Percentiles rank a stretch among this genome's conserved stretches.
These are phyloP conservation scores for Tremella yokohamensis DNA, from an alignment of 768 basidiomycete species.

Conservation along the genomic window DNA sequence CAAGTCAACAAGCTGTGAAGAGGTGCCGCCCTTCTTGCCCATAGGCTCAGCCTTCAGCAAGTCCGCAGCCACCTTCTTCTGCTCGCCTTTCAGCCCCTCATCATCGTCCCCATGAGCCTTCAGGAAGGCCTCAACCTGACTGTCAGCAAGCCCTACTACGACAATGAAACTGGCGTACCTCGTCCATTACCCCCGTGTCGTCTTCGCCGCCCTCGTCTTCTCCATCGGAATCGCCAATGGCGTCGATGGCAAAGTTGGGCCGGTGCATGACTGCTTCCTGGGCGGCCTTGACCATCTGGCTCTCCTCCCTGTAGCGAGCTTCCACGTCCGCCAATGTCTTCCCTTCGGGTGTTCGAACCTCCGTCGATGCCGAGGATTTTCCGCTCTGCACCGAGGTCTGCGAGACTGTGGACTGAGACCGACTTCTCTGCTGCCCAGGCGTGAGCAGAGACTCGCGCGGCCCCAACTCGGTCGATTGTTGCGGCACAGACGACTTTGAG, in stretches of 20 bases:
- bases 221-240: constrained; percentile 77
- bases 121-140: constrained; percentile 83
- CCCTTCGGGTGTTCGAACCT: constrained; percentile 52
- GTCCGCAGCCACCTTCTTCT: constrained; percentile 46
- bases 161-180: constrained; percentile 56
- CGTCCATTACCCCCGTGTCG: constrained; percentile 81
- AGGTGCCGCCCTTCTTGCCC: constrained; percentile 3
- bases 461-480: constrained; percentile 71
- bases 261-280: constrained; percentile 83
- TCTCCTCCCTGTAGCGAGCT: constrained; percentile 45
- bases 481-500: constrained; percentile 67
- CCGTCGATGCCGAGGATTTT: constrained; percentile 35
- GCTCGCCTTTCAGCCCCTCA: constrained; percentile 49
- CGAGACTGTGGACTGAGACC: constrained; percentile 52
- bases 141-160: background rate
- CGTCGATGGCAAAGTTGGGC: constrained; percentile 95
- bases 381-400: constrained; percentile 12
- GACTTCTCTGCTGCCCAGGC: constrained; percentile 48
- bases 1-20: background rate
- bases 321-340: constrained; percentile 53
- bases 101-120: constrained; percentile 69
- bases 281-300: constrained; percentile 67
- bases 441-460: constrained; percentile 81
- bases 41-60: constrained; percentile 14
- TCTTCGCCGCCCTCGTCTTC: constrained; percentile 63